Evolutionary conservation across 352 stramenopile genomes (phyloP), one percentile per base, ranked within the genome.

Genomic region (Phytophthora syringae): DNA sequence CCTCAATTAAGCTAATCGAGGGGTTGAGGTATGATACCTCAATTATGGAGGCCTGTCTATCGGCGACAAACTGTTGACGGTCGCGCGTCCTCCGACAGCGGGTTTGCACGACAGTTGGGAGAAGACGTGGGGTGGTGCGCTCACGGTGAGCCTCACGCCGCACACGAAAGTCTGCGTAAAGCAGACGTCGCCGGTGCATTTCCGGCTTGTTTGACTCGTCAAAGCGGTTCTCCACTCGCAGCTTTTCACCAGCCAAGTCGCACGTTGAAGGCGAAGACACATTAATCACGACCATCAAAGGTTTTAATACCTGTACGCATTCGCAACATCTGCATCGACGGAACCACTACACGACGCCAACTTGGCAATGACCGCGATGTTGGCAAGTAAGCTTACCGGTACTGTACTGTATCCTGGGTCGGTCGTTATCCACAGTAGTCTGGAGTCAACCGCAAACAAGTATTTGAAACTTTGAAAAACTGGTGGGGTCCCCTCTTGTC

Each of bases 251-350:
- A 10, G n/a, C 40, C 30, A 30, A 32, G 43, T 49, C 27, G 34
- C 28, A 52, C n/a, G 32, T 55, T 62, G 54, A 62, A 53, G 54
- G 32, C 36, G n/a, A 20, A 12, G 32, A 51, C 34, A 28, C 51
- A 66, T 66, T 66, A 66, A 66, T 61, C 16, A 28, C 60, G 60
- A 67, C 48, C 42, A 67, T 40, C 42, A 68, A 56, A 63, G 52
- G 3, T 43, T 32, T 32, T 32, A 32, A 32, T 32, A 32, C 27
- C 27, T 32, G 27, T 32, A 32, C 9, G 27, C 27, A 32, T 52
- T 62, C 37, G 51, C 44, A 52, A 50, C 60, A 67, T 61, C 54
- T 67, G 59, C 28, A 49, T 60, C 42, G 50, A 53, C 21, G 24
- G 59, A 67, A 49, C 16, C n/a, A n/a, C n/a, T n/a, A n/a, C n/a